Conservation (phyloP, 2,329 filamentous ascomycete species). For the Arthroderma sp. region DNA sequence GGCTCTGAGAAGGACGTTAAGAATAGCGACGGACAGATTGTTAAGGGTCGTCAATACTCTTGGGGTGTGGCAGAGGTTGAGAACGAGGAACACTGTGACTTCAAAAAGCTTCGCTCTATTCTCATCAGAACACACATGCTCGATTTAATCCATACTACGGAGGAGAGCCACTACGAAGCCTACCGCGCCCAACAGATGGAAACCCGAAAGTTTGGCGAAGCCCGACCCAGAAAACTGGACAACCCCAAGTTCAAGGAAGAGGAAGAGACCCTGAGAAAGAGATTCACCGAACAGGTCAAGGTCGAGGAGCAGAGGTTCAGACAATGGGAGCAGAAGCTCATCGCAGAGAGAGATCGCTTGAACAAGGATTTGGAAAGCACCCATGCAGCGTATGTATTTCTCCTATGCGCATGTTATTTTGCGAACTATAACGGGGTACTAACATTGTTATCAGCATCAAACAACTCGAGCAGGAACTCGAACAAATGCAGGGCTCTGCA, state of each 20-base stretch:
- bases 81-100: constrained; percentile 99
- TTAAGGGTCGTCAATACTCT: constrained; percentile 97
- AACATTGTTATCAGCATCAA: constrained; percentile 31
- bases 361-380: constrained; percentile 99
- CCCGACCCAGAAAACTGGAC: constrained; percentile 90
- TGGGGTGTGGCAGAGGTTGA: constrained; percentile 99
- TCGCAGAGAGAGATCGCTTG: constrained; percentile 92
- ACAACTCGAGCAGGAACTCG: constrained; percentile 67
- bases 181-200: constrained; percentile 99
- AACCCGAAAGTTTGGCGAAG: constrained; percentile 98
- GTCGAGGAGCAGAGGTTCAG: constrained; percentile 98
- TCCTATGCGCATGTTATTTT: not conserved
- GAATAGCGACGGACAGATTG: constrained; percentile 86
- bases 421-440: constrained; percentile 11
- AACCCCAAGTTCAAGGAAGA: constrained; percentile 99
- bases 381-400: constrained; percentile 53
- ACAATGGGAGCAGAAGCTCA: constrained; percentile 99
- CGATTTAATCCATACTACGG: constrained; percentile 97
- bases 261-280: constrained; percentile 94
- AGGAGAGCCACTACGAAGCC: constrained; percentile 97
- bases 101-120: constrained; percentile 99
- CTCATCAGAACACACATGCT: constrained; percentile 99
- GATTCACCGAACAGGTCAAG: constrained; percentile 99
- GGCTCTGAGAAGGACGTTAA: constrained; percentile 99
- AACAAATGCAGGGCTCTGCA: constrained; percentile 79